phyloP scores from a whole-genome alignment of 805 yeast species.

The Nakazawaea laoshanensis region DNA sequence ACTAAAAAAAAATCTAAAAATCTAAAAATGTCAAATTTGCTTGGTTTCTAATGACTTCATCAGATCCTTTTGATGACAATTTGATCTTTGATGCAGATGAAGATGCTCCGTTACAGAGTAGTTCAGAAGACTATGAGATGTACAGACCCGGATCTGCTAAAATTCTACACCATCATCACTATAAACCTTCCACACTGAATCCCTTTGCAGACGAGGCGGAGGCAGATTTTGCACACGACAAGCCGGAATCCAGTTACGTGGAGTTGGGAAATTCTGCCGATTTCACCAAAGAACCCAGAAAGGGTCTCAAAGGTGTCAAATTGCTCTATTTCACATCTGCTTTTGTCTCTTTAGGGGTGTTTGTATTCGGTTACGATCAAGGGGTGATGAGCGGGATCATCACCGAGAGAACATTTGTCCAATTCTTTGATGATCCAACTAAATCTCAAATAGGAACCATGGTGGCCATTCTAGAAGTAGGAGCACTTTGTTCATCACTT shows the following conservation, averaged over 20 bases:
- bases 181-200: conserved; percentile 2
- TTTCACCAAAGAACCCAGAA: not conserved
- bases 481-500: conserved; percentile 73
- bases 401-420: conserved; percentile 62
- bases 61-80: not conserved
- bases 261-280: not conserved
- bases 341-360: conserved; percentile 55
- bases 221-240: not conserved
- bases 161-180: conserved; percentile 4
- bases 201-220: conserved; percentile 4
- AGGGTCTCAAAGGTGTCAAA: conserved; percentile 14
- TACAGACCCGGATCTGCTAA: not conserved
- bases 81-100: not conserved
- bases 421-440: conserved; percentile 65
- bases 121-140: not conserved
- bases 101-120: not conserved
- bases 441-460: conserved; percentile 74
- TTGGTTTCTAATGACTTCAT: too few relatives aligned
- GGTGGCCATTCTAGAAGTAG: conserved; percentile 83
- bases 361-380: conserved; percentile 75
- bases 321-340: conserved; percentile 36
- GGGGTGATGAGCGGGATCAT: conserved; percentile 88
- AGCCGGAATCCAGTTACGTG: not conserved
- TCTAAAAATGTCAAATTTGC: too few relatives aligned
- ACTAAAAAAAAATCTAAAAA: too few relatives aligned